Percentiles rank a stretch among this genome's conserved stretches.
Conservation (phyloP, 331 rosid species). For the Dryas integrifolia region DNA sequence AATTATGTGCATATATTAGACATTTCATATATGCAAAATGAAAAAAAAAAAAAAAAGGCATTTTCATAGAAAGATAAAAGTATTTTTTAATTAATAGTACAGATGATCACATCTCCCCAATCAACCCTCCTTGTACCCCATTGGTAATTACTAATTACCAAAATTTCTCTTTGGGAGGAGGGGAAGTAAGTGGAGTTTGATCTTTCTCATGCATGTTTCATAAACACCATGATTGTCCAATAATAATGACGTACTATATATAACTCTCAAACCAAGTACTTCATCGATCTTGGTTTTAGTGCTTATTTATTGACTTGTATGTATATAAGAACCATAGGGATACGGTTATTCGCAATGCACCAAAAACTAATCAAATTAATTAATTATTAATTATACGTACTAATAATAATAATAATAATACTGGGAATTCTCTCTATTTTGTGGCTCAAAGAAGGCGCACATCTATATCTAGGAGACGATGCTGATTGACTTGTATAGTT, state of each 20-base stretch:
- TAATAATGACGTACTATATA: background rate
- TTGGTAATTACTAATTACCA: background rate
- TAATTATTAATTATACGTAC: too few relatives aligned
- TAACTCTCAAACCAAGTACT: constrained; percentile 16
- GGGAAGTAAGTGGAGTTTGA: background rate
- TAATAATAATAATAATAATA: background rate
- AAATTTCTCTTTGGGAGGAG: background rate
- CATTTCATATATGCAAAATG: too few relatives aligned
- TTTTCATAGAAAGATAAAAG: too few relatives aligned
- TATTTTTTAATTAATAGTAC: too few relatives aligned
- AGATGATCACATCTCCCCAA: too few relatives aligned
- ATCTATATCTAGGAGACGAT: constrained; percentile 34
- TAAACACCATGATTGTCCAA: constrained; percentile 39
- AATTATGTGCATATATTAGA: too few relatives aligned
- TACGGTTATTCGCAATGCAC: constrained; percentile 36
- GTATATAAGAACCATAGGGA: constrained; percentile 26
- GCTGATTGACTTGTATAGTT: constrained; percentile 37
- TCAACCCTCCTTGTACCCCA: too few relatives aligned
- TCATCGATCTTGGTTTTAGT: constrained; percentile 31
- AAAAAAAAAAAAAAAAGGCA: too few relatives aligned
- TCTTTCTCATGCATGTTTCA: constrained; percentile 16
- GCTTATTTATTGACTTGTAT: constrained; percentile 42
- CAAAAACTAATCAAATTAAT: constrained; percentile 5
- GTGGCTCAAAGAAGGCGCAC: constrained; percentile 61
- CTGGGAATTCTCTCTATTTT: constrained; percentile 32